phyloP scores from a whole-genome alignment of 345 rosid genomes.

The Orychophragmus violaceus region DNA sequence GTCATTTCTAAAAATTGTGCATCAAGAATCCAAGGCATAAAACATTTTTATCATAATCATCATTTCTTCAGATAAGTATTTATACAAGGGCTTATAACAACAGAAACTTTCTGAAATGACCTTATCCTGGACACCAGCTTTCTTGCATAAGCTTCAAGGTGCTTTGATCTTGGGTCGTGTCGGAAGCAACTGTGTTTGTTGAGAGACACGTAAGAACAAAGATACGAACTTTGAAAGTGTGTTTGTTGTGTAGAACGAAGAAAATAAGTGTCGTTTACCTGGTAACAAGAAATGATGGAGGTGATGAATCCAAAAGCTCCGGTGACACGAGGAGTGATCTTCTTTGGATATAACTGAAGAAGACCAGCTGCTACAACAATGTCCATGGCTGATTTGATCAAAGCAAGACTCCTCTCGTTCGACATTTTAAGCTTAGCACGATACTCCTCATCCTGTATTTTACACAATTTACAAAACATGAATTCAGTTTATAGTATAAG shows the following conservation, averaged over 20 bases:
- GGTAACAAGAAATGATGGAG: constrained; percentile 91
- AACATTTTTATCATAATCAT: background rate
- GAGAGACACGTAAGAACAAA: background rate
- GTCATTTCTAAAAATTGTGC: background rate
- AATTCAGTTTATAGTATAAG: background rate
- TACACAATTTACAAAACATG: background rate
- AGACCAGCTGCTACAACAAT: constrained; percentile 90
- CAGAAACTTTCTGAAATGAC: constrained; percentile 3
- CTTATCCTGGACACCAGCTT: background rate
- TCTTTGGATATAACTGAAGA: constrained; percentile 83
- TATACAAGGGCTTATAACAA: constrained; percentile 8
- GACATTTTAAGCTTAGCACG: constrained; percentile 62
- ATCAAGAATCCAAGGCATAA: constrained; percentile 6
- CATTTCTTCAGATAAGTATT: constrained; percentile 22
- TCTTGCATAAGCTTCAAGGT: constrained; percentile 12
- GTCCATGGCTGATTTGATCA: constrained; percentile 82
- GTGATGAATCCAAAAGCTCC: constrained; percentile 80
- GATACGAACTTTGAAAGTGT: background rate
- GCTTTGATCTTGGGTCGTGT: constrained; percentile 29
- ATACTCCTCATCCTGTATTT: constrained; percentile 69
- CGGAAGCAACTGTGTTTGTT: constrained; percentile 25
- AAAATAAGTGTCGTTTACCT: constrained; percentile 26
- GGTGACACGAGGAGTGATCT: constrained; percentile 86
- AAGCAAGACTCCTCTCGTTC: constrained; percentile 77
- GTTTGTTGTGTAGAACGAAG: background rate